Conservation (phyloP, 2,329 filamentous ascomycete species). For the Coniochaeta ligniaria region DNA sequence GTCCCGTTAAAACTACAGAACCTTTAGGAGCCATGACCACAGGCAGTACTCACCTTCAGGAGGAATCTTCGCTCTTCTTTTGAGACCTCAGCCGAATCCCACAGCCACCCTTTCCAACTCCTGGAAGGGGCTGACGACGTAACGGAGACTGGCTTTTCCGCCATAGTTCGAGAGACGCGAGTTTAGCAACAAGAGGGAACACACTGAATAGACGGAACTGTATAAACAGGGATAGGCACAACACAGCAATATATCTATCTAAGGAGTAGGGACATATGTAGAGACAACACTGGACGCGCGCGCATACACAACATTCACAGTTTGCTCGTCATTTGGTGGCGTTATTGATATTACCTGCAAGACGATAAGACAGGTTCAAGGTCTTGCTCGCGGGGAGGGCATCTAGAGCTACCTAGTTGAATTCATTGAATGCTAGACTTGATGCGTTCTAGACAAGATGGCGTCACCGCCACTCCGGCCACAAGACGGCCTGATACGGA, state of each 20-base stretch:
- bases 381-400: neutral
- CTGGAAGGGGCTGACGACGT: neutral
- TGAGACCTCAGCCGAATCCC: neutral
- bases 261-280: neutral
- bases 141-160: neutral
- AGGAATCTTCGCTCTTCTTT: neutral
- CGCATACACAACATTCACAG: neutral
- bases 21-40: neutral
- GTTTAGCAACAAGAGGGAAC: neutral
- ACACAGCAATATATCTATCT: neutral
- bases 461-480: neutral
- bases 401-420: neutral
- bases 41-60: neutral
- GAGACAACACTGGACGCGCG: neutral
- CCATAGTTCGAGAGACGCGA: neutral
- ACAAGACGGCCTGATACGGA: neutral
- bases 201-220: neutral
- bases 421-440: neutral
- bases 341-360: neutral
- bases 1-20: neutral
- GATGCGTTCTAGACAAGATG: neutral
- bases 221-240: neutral
- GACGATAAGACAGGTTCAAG: neutral
- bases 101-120: neutral
- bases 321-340: neutral